A percentile compares a stretch with the other conserved stretches of the same genome.
Conservation (phyloP, 2,329 filamentous ascomycete species). For the Leptographium lundbergii region DNA sequence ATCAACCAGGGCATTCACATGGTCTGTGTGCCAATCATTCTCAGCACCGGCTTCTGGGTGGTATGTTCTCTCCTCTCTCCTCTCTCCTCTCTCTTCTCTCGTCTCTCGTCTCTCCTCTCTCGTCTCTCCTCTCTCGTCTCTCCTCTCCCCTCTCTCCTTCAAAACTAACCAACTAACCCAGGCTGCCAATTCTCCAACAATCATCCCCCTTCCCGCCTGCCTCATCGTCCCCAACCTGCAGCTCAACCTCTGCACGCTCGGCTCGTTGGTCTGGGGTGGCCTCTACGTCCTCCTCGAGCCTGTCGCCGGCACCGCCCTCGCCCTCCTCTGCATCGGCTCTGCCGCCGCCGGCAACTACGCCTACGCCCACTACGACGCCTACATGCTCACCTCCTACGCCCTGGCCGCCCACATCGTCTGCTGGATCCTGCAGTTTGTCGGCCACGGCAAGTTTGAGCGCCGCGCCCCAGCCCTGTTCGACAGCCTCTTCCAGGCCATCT, state of each 20-base stretch:
- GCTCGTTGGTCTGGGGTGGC: conserved; percentile 54
- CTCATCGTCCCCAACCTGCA: conserved; percentile 55
- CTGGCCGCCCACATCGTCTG: conserved; percentile 49
- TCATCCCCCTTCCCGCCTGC: conserved; percentile 53
- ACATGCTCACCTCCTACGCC: conserved; percentile 46
- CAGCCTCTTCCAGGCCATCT: conserved; percentile 82
- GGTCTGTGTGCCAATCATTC: conserved; percentile 63
- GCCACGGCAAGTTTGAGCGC: conserved; percentile 80
- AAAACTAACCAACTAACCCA: conserved; percentile 17
- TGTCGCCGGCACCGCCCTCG: conserved; percentile 69
- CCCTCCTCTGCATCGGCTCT: conserved; percentile 61
- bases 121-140: background rate
- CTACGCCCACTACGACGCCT: conserved; percentile 39
- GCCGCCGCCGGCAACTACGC: conserved; percentile 68
- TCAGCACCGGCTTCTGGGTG: conserved; percentile 58
- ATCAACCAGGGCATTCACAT: conserved; percentile 72
- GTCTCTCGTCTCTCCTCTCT: background rate
- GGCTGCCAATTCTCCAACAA: conserved; percentile 49
- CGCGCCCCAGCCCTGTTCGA: conserved; percentile 81
- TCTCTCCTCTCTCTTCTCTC: background rate
- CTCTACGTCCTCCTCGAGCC: conserved; percentile 91
- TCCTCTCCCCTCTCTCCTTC: background rate
- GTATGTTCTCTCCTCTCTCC: conserved; percentile 29
- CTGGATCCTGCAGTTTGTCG: conserved; percentile 86
- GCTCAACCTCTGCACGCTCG: conserved; percentile 53